A percentile compares a stretch with the other conserved stretches of the same genome.
These are phyloP conservation scores for Ophiostoma pallidulum DNA, from an alignment of 2,329 filamentous ascomycete genomes.

Conservation along the genomic window DNA sequence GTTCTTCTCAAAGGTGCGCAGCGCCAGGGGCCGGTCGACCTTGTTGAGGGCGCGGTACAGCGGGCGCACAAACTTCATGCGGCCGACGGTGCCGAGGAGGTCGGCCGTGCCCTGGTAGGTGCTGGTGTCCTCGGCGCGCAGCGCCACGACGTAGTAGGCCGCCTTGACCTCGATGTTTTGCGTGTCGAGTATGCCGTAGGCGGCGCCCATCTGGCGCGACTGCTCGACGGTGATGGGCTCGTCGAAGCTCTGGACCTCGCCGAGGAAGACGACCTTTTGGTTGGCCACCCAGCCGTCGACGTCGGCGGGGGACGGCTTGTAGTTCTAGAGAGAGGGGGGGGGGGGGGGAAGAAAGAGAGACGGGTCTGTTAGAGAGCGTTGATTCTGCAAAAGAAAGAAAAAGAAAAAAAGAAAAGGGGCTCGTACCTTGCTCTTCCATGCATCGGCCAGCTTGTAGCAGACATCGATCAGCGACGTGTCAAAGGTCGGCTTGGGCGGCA, in stretches of 20 bases:
- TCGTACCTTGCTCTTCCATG: slow-evolving; percentile 62
- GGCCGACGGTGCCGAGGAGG: slow-evolving; percentile 69
- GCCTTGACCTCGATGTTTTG: slow-evolving; percentile 80
- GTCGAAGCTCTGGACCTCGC: slow-evolving; percentile 61
- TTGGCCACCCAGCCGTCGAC: slow-evolving; percentile 69
- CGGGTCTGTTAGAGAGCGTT: too few species aligned
- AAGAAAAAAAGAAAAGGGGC: background rate
- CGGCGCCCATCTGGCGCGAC: slow-evolving; percentile 61
- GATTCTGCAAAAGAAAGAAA: too few species aligned
- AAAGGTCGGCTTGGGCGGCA: slow-evolving; percentile 84
- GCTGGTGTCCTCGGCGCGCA: slow-evolving; percentile 61
- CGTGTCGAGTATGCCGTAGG: slow-evolving; percentile 64
- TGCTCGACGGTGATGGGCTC: slow-evolving; percentile 54
- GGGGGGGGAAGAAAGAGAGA: too few species aligned
- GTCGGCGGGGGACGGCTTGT: slow-evolving; percentile 58
- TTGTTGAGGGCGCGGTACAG: slow-evolving; percentile 68
- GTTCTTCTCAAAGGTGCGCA: slow-evolving; percentile 77
- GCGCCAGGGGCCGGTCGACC: slow-evolving; percentile 63
- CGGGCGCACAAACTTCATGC: slow-evolving; percentile 96
- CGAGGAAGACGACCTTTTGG: slow-evolving; percentile 86
- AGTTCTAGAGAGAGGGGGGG: too few species aligned
- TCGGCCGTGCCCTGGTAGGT: slow-evolving; percentile 63
- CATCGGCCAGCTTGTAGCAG: slow-evolving; percentile 71
- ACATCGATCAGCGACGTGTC: slow-evolving; percentile 79
- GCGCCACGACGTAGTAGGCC: slow-evolving; percentile 69